These are phyloP conservation scores for Arthrobotrys sinensis DNA, from an alignment of 2,329 filamentous ascomycete species.

Conservation along the genomic window DNA sequence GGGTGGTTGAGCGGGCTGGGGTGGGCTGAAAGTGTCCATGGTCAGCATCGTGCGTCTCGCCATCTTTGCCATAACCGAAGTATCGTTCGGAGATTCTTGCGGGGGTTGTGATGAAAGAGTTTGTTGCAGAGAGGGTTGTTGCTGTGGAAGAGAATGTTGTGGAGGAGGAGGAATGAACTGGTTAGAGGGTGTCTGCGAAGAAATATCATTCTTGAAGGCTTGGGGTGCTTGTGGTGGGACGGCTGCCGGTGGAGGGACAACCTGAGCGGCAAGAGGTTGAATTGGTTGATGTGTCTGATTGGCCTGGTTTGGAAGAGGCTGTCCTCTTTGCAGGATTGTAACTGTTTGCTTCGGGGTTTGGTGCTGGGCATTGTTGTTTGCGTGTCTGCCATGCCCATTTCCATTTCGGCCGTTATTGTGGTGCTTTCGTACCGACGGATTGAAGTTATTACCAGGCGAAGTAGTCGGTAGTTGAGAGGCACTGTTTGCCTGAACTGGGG, in stretches of 20 bases:
- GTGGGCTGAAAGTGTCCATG: constrained; percentile 60
- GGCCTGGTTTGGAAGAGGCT: constrained; percentile 41
- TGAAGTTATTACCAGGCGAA: constrained; percentile 56
- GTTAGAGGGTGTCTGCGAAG: background rate
- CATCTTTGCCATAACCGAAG: constrained; percentile 43
- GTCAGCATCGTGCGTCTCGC: constrained; percentile 57
- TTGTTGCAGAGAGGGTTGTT: background rate
- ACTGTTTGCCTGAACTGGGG: constrained; percentile 37
- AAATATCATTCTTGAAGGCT: background rate
- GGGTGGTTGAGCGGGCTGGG: constrained; percentile 56
- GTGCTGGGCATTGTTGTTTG: constrained; percentile 28
- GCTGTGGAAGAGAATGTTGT: constrained; percentile 8
- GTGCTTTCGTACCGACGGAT: constrained; percentile 47
- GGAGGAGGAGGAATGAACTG: constrained; percentile 12
- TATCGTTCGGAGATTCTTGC: constrained; percentile 32
- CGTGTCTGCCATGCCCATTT: constrained; percentile 37
- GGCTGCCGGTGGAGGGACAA: constrained; percentile 4
- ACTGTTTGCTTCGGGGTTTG: constrained; percentile 41
- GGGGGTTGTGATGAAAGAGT: constrained; percentile 2
- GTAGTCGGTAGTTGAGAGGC: background rate
- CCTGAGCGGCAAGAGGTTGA: background rate
- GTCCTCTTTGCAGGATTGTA: constrained; percentile 54
- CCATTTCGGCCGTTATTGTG: constrained; percentile 36
- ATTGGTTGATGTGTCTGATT: background rate
- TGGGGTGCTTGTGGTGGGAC: constrained; percentile 27